Evolutionary conservation across 2,329 filamentous ascomycete genomes (phyloP).

Genomic region (Cryphonectria nitschkei): DNA sequence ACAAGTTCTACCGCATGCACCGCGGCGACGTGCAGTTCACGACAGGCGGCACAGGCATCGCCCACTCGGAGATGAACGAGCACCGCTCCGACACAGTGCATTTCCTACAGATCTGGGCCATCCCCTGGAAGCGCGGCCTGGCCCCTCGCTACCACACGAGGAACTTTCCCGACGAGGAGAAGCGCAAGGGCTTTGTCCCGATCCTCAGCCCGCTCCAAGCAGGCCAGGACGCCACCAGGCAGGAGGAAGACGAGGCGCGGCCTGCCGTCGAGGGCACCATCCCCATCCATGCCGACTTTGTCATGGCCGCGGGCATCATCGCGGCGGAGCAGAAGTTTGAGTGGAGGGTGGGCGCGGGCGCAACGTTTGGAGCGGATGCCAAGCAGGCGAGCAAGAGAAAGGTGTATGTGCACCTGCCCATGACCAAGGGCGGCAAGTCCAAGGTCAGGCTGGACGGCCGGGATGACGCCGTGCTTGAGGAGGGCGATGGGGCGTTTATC

Average conservation of each 20-base stretch:
- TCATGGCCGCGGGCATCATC: constrained; percentile 80
- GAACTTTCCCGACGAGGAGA: constrained; percentile 72
- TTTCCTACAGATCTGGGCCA: constrained; percentile 87
- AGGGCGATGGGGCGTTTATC: constrained; percentile 83
- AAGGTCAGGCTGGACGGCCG: constrained; percentile 70
- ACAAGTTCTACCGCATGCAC: constrained; percentile 72
- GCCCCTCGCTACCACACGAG: constrained; percentile 76
- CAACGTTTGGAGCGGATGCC: constrained; percentile 38
- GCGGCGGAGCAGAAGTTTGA: constrained; percentile 66
- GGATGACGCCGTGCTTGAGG: constrained; percentile 67
- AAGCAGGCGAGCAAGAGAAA: constrained; percentile 63
- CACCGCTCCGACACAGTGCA: constrained; percentile 72
- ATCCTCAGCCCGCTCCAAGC: constrained; percentile 77
- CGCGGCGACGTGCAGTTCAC: constrained; percentile 89
- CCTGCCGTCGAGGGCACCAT: constrained; percentile 70
- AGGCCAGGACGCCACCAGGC: constrained; percentile 62
- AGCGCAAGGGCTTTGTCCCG: constrained; percentile 70
- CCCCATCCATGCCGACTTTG: constrained; percentile 81
- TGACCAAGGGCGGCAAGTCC: constrained; percentile 75
- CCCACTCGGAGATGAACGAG: constrained; percentile 84
- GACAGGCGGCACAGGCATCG: constrained; percentile 78
- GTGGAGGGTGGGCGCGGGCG: constrained; percentile 68
- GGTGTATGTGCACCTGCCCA: constrained; percentile 79
- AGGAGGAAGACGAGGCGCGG: constrained; percentile 66
- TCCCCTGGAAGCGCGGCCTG: constrained; percentile 75